Conservation (phyloP, 2,329 filamentous ascomycete genomes). For the Exophiala dermatitidis region DNA sequence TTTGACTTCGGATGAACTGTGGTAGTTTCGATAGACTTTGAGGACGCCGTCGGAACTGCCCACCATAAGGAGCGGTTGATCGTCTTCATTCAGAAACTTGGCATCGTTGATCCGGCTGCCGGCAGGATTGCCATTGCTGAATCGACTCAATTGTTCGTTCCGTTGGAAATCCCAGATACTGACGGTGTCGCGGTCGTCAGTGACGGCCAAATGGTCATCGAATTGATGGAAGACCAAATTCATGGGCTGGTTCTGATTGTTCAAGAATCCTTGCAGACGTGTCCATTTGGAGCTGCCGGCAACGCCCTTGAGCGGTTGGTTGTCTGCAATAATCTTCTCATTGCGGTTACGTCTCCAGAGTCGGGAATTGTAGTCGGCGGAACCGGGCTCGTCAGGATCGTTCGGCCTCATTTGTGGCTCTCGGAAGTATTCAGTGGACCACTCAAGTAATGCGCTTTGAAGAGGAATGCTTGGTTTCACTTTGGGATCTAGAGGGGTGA, state of each 20-base stretch:
- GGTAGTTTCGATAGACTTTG: slow-evolving; percentile 88
- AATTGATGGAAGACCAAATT: slow-evolving; percentile 98
- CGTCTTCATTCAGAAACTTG: slow-evolving; percentile 97
- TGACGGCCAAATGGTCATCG: slow-evolving; percentile 88
- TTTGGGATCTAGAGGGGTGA: slow-evolving; percentile 51
- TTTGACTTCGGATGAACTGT: slow-evolving; percentile 66
- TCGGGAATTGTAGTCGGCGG: slow-evolving; percentile 89
- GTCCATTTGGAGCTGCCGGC: slow-evolving; percentile 85
- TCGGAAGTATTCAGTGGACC: slow-evolving; percentile 96
- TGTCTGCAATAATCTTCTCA: slow-evolving; percentile 83
- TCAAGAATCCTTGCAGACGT: slow-evolving; percentile 71
- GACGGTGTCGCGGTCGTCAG: slow-evolving; percentile 74
- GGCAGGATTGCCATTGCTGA: slow-evolving; percentile 88
- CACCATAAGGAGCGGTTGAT: slow-evolving; percentile 88
- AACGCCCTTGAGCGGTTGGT: slow-evolving; percentile 84
- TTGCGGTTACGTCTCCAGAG: slow-evolving; percentile 90
- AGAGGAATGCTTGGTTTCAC: slow-evolving; percentile 61
- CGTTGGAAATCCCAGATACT: slow-evolving; percentile 89
- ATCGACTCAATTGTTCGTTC: slow-evolving; percentile 66
- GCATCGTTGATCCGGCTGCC: slow-evolving; percentile 91
- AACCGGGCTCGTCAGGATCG: slow-evolving; percentile 92
- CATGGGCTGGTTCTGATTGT: slow-evolving; percentile 79
- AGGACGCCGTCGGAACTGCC: slow-evolving; percentile 93
- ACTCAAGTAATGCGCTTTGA: slow-evolving; percentile 78
- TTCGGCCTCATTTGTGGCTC: slow-evolving; percentile 97